A percentile compares a stretch with the other conserved stretches of the same genome.
Conservation (phyloP, 2,329 filamentous ascomycete species). For the Sphaerulina musiva region DNA sequence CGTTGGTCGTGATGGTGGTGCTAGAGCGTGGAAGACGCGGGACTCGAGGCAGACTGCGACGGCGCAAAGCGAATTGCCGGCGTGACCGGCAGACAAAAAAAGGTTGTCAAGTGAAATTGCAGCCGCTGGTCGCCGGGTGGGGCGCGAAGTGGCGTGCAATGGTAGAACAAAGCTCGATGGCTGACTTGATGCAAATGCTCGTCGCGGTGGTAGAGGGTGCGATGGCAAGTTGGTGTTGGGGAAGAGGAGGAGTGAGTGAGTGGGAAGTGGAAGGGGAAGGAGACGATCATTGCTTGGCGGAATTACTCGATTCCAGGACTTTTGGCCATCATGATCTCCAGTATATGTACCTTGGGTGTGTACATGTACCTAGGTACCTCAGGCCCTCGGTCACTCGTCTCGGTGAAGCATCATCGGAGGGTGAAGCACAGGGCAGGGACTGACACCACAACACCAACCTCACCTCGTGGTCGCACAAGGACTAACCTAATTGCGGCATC, state of each 20-base stretch:
- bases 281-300: background rate
- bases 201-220: background rate
- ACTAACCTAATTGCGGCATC: background rate
- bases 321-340: background rate
- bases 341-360: too few relatives aligned
- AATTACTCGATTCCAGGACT: background rate
- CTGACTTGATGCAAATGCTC: background rate
- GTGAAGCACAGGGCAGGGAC: too few relatives aligned
- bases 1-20: slow-evolving; percentile 1
- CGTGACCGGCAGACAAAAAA: background rate
- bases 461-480: slow-evolving; percentile 3
- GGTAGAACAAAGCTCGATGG: background rate
- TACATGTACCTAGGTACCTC: too few relatives aligned
- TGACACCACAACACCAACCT: background rate
- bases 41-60: slow-evolving; percentile 7
- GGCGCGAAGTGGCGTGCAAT: background rate
- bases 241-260: background rate
- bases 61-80: slow-evolving; percentile 1
- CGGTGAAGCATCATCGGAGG: too few relatives aligned
- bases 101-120: background rate
- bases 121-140: background rate
- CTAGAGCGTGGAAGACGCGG: background rate
- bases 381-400: too few relatives aligned
- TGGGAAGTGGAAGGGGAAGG: background rate
- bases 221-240: background rate